Conservation (phyloP, 805 yeast genomes). For the Metschnikowia amazonensis region DNA sequence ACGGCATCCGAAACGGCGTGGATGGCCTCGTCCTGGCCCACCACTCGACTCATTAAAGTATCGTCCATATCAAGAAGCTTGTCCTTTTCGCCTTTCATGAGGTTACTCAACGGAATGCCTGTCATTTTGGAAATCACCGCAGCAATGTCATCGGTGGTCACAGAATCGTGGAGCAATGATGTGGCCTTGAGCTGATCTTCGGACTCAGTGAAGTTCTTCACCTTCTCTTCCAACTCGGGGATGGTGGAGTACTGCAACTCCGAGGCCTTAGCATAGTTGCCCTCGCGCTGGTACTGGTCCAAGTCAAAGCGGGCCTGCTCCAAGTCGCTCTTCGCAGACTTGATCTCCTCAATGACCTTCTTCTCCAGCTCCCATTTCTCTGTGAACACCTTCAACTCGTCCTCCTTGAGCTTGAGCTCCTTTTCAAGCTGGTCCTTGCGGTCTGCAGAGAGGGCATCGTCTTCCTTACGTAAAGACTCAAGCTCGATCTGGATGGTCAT, state of each 20-base stretch:
- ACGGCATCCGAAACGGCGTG: constrained; percentile 89
- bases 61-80: constrained; percentile 84
- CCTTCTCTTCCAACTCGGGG: constrained; percentile 68
- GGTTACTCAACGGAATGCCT: constrained; percentile 88
- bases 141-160: constrained; percentile 91
- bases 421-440: constrained; percentile 70
- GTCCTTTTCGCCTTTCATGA: constrained; percentile 93
- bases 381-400: constrained; percentile 68
- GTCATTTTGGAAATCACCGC: constrained; percentile 90
- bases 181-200: constrained; percentile 30
- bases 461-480: constrained; percentile 90
- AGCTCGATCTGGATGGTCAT: constrained; percentile 95
- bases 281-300: constrained; percentile 77
- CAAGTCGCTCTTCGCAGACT: constrained; percentile 72
- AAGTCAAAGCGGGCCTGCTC: constrained; percentile 82
- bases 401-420: constrained; percentile 58
- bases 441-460: constrained; percentile 77
- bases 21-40: constrained; percentile 96
- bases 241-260: constrained; percentile 83
- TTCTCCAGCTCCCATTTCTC: constrained; percentile 85
- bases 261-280: constrained; percentile 85
- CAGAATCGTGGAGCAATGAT: constrained; percentile 77
- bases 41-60: constrained; percentile 69
- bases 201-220: constrained; percentile 44
- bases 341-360: constrained; percentile 68